These are phyloP conservation scores for Fusarium concolor DNA, from an alignment of 2,329 filamentous ascomycete species.

Conservation along the genomic window DNA sequence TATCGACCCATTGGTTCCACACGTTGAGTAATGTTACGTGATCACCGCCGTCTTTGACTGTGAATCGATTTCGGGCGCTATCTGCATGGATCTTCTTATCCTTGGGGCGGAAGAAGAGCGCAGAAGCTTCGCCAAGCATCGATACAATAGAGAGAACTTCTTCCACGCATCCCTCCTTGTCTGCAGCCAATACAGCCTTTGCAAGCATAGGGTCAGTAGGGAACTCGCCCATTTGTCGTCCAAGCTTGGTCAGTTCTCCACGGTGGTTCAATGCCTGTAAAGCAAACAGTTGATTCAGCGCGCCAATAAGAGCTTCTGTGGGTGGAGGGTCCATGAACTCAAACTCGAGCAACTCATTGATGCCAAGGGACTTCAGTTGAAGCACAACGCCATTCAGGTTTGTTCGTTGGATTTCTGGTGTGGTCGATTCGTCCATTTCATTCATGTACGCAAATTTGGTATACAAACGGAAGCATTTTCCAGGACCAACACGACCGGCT, in stretches of 20 bases:
- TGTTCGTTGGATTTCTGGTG: conserved; percentile 91
- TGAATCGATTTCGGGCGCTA: conserved; percentile 88
- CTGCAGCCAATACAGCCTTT: conserved; percentile 87
- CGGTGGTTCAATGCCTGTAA: conserved; percentile 89
- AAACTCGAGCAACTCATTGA: conserved; percentile 92
- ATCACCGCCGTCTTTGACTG: conserved; percentile 89
- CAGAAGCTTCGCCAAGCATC: conserved; percentile 89
- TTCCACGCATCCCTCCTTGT: conserved; percentile 91
- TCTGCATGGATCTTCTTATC: conserved; percentile 98
- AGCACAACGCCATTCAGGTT: conserved; percentile 88
- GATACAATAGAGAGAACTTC: conserved; percentile 94
- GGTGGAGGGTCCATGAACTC: conserved; percentile 97
- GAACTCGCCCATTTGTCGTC: conserved; percentile 95
- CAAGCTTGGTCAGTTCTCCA: conserved; percentile 89
- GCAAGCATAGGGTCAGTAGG: conserved; percentile 92
- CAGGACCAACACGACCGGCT: conserved; percentile 90
- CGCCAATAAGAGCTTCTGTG: conserved; percentile 87
- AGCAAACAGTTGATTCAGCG: conserved; percentile 91
- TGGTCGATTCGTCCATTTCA: conserved; percentile 91
- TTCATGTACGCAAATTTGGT: conserved; percentile 95
- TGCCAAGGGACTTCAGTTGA: conserved; percentile 87
- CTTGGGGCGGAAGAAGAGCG: conserved; percentile 93
- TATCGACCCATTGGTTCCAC: conserved; percentile 95
- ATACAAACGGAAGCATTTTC: conserved; percentile 93
- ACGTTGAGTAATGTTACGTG: conserved; percentile 90